Conservation (phyloP, 83 land plant genomes). For the Picea mariana region DNA sequence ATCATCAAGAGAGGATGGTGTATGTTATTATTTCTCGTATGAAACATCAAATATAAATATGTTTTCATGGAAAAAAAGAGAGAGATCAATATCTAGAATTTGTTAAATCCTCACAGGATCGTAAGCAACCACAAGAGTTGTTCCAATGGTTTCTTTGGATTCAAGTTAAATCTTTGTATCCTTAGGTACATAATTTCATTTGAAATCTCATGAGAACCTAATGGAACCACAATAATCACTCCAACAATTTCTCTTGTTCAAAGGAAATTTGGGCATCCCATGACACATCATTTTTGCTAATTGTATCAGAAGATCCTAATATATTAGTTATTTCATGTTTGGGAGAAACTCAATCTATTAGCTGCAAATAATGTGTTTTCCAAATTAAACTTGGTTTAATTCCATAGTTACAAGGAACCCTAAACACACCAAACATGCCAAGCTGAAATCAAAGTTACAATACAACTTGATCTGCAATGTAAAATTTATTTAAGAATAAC, state of each 20-base stretch:
- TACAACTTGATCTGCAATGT: neutral
- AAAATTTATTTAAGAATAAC: neutral
- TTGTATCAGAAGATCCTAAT: neutral
- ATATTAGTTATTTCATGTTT: slow-evolving; percentile 2
- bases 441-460: neutral
- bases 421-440: no score
- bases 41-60: no score
- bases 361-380: neutral
- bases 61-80: no score
- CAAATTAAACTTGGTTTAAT: neutral
- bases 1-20: no score
- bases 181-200: neutral
- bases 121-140: neutral
- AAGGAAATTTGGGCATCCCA: neutral
- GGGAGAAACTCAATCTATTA: neutral
- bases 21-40: no score
- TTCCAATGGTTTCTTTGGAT: neutral
- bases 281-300: neutral
- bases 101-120: neutral
- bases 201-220: neutral
- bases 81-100: neutral
- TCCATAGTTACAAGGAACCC: neutral
- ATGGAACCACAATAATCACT: no score
- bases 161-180: neutral
- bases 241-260: neutral